Evolutionary conservation across 129 eudicot genomes (phyloP).

Genomic region (Flaveria brownii): DNA sequence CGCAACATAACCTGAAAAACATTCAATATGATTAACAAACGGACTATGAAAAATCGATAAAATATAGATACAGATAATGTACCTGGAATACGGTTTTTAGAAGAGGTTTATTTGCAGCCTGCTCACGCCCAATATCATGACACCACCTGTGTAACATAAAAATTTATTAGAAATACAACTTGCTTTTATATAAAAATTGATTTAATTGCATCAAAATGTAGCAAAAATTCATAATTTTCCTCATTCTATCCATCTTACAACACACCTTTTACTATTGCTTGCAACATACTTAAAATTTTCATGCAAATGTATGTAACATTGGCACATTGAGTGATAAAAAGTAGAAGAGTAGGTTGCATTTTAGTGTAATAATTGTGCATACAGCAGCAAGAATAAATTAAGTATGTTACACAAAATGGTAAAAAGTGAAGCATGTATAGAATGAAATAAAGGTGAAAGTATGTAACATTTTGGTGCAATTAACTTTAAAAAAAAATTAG

Average conservation of each 20-base stretch:
- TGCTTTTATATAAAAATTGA: not conserved
- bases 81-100: slow-evolving; percentile 59
- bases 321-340: not conserved
- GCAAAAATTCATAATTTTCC: not conserved
- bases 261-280: not conserved
- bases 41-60: not conserved
- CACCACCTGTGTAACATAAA: slow-evolving; percentile 46
- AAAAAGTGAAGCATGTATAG: not conserved
- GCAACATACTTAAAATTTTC: not conserved
- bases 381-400: not conserved
- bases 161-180: not conserved
- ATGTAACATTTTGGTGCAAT: not conserved
- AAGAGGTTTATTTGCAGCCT: slow-evolving; percentile 61
- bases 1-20: slow-evolving; percentile 55
- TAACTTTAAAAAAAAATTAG: not conserved
- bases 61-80: not conserved
- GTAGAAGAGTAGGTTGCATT: not conserved
- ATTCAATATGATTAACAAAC: slow-evolving; percentile 1
- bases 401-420: not conserved
- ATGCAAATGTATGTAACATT: not conserved
- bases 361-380: not conserved
- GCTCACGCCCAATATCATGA: slow-evolving; percentile 71
- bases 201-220: not conserved
- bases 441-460: not conserved
- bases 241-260: not conserved